A percentile compares a stretch with the other conserved stretches of the same genome.
These are phyloP conservation scores for Grigorovia transvaalensis DNA, from an alignment of 805 yeast genomes.

Conservation along the genomic window DNA sequence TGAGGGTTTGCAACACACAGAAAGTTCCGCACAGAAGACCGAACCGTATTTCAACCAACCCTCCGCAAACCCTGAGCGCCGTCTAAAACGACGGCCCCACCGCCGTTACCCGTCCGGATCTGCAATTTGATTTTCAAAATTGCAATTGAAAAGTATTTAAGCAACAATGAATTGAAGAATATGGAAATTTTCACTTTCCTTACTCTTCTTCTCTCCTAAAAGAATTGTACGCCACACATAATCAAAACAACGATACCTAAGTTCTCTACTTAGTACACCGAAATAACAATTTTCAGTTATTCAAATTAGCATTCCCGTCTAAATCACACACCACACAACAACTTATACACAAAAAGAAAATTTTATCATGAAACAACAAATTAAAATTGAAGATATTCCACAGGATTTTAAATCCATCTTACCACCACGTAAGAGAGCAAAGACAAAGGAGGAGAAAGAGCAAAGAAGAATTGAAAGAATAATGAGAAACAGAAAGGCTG, in stretches of 20 bases:
- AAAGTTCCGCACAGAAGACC: neutral
- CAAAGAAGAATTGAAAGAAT: slow-evolving; percentile 91
- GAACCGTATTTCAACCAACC: no score
- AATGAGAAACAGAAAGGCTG: slow-evolving; percentile 88
- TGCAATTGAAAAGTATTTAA: neutral
- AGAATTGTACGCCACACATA: neutral
- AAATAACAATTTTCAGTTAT: neutral
- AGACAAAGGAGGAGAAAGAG: slow-evolving; percentile 93
- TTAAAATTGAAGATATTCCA: neutral
- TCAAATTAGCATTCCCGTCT: neutral
- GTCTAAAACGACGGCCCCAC: neutral
- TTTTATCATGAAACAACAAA: neutral
- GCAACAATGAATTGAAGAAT: neutral
- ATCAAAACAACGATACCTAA: no score
- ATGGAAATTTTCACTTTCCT: neutral
- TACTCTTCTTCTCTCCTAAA: neutral
- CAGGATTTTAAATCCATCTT: slow-evolving; percentile 37
- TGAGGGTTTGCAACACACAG: no score
- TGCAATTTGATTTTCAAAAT: neutral
- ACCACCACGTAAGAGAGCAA: slow-evolving; percentile 95
- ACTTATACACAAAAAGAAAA: neutral
- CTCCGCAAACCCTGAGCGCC: neutral
- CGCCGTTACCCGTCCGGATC: neutral
- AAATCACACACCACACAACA: neutral
- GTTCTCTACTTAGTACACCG: neutral